Evolutionary conservation across 2,329 filamentous ascomycete genomes (phyloP).

Genomic region (Stachybotrys echinatus): DNA sequence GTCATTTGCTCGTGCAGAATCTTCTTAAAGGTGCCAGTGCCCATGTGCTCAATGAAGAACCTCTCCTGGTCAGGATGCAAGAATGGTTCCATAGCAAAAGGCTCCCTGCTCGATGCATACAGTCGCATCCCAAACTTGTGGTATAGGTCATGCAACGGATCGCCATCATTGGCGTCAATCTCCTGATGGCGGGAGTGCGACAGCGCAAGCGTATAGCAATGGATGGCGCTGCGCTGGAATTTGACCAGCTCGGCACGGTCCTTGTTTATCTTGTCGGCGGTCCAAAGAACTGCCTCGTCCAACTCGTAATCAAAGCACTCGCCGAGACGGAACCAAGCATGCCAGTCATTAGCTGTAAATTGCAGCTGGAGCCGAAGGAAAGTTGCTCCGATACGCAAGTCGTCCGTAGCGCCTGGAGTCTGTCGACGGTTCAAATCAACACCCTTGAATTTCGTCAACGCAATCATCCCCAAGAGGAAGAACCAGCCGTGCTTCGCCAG

Average conservation of each 20-base stretch:
- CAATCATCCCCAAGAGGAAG: constrained; percentile 83
- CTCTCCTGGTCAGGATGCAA: constrained; percentile 50
- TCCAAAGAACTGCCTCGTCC: constrained; percentile 84
- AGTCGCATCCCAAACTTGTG: constrained; percentile 57
- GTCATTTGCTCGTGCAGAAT: constrained; percentile 52
- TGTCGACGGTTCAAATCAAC: constrained; percentile 68
- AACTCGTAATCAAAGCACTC: constrained; percentile 85
- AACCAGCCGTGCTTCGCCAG: constrained; percentile 85
- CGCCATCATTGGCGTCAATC: constrained; percentile 39
- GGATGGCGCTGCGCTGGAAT: constrained; percentile 74
- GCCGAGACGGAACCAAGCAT: constrained; percentile 83
- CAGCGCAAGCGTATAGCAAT: constrained; percentile 64
- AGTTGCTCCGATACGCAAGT: constrained; percentile 73
- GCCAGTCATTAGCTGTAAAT: constrained; percentile 77
- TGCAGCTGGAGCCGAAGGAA: constrained; percentile 80
- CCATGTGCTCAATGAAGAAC: constrained; percentile 48
- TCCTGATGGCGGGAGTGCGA: constrained; percentile 47
- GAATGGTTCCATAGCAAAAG: constrained; percentile 59
- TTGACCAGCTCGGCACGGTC: constrained; percentile 68
- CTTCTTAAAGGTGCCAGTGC: constrained; percentile 45
- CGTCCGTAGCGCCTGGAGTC: constrained; percentile 73
- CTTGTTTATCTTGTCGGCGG: constrained; percentile 86
- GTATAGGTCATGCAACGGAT: constrained; percentile 53
- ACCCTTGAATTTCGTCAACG: constrained; percentile 75
- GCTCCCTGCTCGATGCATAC: constrained; percentile 57